Evolutionary conservation across 1,284 basidiomycete genomes (phyloP).

Genomic region (Pseudozyma flocculosa): DNA sequence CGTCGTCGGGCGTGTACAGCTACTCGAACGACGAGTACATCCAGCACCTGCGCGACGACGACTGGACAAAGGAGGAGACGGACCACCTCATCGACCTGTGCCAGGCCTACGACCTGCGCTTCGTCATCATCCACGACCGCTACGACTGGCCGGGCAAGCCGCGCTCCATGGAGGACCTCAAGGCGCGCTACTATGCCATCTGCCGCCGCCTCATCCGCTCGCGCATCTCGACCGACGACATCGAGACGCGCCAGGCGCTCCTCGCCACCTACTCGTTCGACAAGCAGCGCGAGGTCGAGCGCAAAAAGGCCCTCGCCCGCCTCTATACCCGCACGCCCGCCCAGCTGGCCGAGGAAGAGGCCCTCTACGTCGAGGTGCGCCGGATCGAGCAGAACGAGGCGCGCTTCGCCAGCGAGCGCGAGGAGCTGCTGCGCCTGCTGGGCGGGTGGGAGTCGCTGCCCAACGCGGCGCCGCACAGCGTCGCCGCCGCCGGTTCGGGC

Average conservation of each 20-base stretch:
- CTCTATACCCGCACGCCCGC: slow-evolving; percentile 82
- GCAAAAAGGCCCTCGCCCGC: slow-evolving; percentile 83
- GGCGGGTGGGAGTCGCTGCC: slow-evolving; percentile 58
- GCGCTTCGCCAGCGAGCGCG: slow-evolving; percentile 82
- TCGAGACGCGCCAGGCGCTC: slow-evolving; percentile 44
- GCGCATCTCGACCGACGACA: slow-evolving; percentile 60
- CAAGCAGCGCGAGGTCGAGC: slow-evolving; percentile 78
- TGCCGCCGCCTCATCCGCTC: slow-evolving; percentile 84
- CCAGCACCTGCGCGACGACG: slow-evolving; percentile 73
- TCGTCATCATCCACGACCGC: slow-evolving; percentile 86
- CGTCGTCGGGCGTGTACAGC: slow-evolving; percentile 69
- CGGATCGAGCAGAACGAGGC: slow-evolving; percentile 90
- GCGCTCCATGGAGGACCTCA: slow-evolving; percentile 71
- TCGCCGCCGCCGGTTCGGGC: slow-evolving; percentile 51
- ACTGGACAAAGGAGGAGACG: slow-evolving; percentile 93
- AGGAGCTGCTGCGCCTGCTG: slow-evolving; percentile 81
- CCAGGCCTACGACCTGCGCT: slow-evolving; percentile 81
- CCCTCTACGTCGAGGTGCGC: slow-evolving; percentile 89
- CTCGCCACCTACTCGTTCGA: slow-evolving; percentile 58
- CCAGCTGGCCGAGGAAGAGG: slow-evolving; percentile 93
- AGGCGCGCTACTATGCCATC: slow-evolving; percentile 90
- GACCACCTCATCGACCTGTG: slow-evolving; percentile 85
- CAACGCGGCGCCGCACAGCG: slow-evolving; percentile 34
- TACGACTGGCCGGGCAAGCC: slow-evolving; percentile 67
- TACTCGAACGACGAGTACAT: slow-evolving; percentile 93